Conservation (phyloP, 2,329 filamentous ascomycete species). For the Rhexocercosporidium sp. region DNA sequence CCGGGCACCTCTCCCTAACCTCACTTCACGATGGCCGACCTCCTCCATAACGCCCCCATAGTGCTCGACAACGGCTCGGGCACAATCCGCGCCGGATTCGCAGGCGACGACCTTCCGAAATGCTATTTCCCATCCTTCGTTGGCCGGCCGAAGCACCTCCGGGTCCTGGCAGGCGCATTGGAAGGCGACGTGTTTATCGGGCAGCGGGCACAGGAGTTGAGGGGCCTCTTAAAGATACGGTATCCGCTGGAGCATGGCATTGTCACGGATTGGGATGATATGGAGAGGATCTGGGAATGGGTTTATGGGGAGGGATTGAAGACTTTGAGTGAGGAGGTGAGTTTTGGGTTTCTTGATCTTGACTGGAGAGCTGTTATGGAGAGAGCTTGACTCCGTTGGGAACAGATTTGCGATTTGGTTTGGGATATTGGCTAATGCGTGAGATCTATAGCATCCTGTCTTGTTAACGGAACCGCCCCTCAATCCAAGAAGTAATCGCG, state of each 20-base stretch:
- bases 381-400: background rate
- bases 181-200: conserved; percentile 98
- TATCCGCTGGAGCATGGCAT: conserved; percentile 98
- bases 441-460: conserved; percentile 75
- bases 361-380: background rate
- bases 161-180: conserved; percentile 92
- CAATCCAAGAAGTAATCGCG: conserved; percentile 93
- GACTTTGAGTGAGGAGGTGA: conserved; percentile 93
- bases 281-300: conserved; percentile 99
- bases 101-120: conserved; percentile 93
- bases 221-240: conserved; percentile 91
- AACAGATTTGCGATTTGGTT: background rate
- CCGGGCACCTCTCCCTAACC: background rate
- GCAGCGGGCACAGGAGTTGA: conserved; percentile 82
- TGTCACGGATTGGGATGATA: conserved; percentile 99
- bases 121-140: conserved; percentile 98
- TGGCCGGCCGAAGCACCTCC: conserved; percentile 90
- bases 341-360: conserved; percentile 34
- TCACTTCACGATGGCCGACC: conserved; percentile 60
- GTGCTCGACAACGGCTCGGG: conserved; percentile 99
- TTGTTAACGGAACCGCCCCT: conserved; percentile 94
- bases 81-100: conserved; percentile 95
- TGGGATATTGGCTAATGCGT: conserved; percentile 1
- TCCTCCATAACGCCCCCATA: conserved; percentile 94
- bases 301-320: conserved; percentile 96